Evolutionary conservation across 1,284 basidiomycete species (phyloP), one percentile per base, ranked within the genome.

Genomic region (Tremellales sp.): DNA sequence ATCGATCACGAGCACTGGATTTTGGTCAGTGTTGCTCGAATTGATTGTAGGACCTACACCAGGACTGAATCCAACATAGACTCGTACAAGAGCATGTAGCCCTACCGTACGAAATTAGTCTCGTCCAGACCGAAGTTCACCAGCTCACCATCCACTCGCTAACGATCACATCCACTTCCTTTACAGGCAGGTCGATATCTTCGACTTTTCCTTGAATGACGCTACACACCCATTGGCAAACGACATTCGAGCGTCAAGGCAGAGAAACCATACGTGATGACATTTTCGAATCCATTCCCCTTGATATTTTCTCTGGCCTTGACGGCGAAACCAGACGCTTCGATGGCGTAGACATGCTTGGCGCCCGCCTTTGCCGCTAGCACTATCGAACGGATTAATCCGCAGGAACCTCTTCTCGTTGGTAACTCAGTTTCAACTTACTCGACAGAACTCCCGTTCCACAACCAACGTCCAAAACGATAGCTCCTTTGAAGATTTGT

Each of bases 41-140:
- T 28, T 34, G 14, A 22, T 12, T 13, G 13, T 6, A 33, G 25
- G 16, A 60, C 63, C 47, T 33, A 64, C 65, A 77, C 75, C 9
- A 98, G 75, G 5, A 97, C 94, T 0, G 91, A 95, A 68, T 97
- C 93, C 21, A 97, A 79, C 94, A 97, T 97, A 37, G 86, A 89
- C 72, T 98, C 94, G 72, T 97, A 97, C 19, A 95, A 78, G 21
- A 92, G 76, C 28, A 86, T 86, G 65, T 92, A 92, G 4, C 89
- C 73, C 67, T 70, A 40, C 5, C 3, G 22, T 33, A 21, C 18
- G 16, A 27, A 18, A 24, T 48, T 29, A 45, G n/a, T 28, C 18
- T 12, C n/a, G n/a, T n/a, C n/a, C n/a, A n/a, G n/a, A n/a, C n/a
- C n/a, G n/a, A n/a, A n/a, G n/a, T n/a, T n/a, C n/a, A n/a, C 3